A percentile compares a stretch with the other conserved stretches of the same genome.
phyloP scores from a whole-genome alignment of 257 asterid species.

The Anisodus tanguticus region DNA sequence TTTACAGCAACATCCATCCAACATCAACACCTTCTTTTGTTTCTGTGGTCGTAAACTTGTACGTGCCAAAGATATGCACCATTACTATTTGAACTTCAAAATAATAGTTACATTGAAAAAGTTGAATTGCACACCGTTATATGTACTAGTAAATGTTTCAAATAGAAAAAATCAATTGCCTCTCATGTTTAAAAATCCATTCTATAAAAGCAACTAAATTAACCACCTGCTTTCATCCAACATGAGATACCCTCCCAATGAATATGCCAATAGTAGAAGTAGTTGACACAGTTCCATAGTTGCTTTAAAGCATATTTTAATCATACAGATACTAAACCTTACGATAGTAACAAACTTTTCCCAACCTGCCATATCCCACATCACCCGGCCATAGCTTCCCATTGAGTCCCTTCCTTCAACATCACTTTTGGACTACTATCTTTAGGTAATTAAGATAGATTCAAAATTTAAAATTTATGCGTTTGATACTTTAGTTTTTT shows the following conservation, averaged over 20 bases:
- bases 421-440: background rate
- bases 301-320: conserved; percentile 20
- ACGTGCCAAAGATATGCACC: background rate
- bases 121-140: too few species aligned
- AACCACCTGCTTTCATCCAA: background rate
- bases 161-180: background rate
- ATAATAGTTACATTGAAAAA: too few species aligned
- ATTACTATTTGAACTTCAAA: background rate
- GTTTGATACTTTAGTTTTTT: accelerated
- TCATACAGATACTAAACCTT: background rate
- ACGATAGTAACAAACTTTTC: background rate
- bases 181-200: background rate
- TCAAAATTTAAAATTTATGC: background rate
- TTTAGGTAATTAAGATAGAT: background rate
- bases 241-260: background rate
- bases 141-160: background rate
- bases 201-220: background rate
- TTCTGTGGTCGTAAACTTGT: background rate
- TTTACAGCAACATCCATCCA: too few species aligned
- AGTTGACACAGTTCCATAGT: conserved; percentile 11
- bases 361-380: conserved; percentile 19
- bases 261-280: conserved; percentile 7
- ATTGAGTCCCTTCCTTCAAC: background rate
- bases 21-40: too few species aligned
- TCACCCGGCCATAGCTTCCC: background rate